phyloP scores from a whole-genome alignment of 176 grass and related monocot genomes.

The Bothriochloa decipiens region DNA sequence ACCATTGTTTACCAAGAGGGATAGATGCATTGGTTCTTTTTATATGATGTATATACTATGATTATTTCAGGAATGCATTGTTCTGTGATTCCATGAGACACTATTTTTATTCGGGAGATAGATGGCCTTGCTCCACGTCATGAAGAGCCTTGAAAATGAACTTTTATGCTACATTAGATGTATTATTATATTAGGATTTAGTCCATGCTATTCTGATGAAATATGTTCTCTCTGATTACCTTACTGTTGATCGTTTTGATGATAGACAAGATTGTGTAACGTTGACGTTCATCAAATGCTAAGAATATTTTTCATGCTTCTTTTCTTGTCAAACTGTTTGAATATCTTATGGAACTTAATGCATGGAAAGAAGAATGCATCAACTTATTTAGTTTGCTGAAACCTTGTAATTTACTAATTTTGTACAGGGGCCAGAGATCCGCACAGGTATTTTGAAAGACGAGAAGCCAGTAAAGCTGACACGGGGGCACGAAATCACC shows the following conservation, averaged over 20 bases:
- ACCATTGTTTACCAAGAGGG: not conserved
- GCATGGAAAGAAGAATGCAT: not conserved
- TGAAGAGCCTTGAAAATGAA: not conserved
- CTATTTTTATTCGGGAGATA: not conserved
- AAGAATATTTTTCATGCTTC: not conserved
- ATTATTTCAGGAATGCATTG: not conserved
- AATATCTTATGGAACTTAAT: constrained; percentile 17
- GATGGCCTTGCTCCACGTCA: not conserved
- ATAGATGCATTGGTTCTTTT: not conserved
- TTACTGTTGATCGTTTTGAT: not conserved
- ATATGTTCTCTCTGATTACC: not conserved
- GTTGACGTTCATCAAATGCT: no score
- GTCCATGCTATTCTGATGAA: not conserved
- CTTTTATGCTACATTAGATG: not conserved
- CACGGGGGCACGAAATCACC: constrained; percentile 63
- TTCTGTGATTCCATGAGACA: not conserved
- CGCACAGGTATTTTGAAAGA: constrained; percentile 79
- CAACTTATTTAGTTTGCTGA: constrained; percentile 6
- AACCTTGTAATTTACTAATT: constrained; percentile 19
- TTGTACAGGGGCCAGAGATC: constrained; percentile 78
- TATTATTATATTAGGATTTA: not conserved
- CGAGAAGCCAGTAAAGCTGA: constrained; percentile 63
- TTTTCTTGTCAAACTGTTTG: not conserved
- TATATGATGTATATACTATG: not conserved
- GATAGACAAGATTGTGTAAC: no score